A percentile compares a stretch with the other conserved stretches of the same genome.
phyloP scores from a whole-genome alignment of 1,139 yeast genomes.

The Blastobotrys apis region DNA sequence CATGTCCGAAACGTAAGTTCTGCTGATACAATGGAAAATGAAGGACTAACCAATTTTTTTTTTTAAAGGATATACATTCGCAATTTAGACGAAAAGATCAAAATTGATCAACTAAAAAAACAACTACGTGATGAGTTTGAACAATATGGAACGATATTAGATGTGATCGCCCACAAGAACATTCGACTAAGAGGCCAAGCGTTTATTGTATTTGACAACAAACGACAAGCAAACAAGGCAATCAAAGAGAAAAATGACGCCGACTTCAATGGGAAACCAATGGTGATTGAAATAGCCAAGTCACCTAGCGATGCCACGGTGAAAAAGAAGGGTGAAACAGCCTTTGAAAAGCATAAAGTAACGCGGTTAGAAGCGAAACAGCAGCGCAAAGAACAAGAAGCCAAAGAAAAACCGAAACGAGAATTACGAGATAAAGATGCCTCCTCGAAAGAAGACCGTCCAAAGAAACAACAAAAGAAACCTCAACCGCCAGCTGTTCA shows the following conservation, averaged over 20 bases:
- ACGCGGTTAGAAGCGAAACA: constrained; percentile 32
- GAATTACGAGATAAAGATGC: constrained; percentile 5
- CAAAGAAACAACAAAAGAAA: constrained; percentile 6
- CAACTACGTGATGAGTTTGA: constrained; percentile 44
- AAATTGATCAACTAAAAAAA: constrained; percentile 47
- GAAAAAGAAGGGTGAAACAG: constrained; percentile 27
- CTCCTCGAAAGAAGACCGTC: constrained; percentile 16
- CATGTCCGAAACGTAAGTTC: no score
- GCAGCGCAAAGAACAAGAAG: constrained; percentile 23
- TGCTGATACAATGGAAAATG: no score
- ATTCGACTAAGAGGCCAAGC: constrained; percentile 79
- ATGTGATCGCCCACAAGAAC: constrained; percentile 58
- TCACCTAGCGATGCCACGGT: constrained; percentile 47
- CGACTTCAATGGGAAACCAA: constrained; percentile 50
- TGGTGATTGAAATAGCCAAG: constrained; percentile 44
- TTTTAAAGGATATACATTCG: constrained; percentile 47
- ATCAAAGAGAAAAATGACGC: constrained; percentile 29
- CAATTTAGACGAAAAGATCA: constrained; percentile 68
- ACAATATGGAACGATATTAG: constrained; percentile 48
- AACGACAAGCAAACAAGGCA: constrained; percentile 49
- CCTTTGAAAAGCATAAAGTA: constrained; percentile 33
- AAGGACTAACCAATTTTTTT: not conserved
- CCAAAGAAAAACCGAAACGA: constrained; percentile 16
- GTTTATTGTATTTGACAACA: constrained; percentile 58
- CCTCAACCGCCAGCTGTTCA: constrained; percentile 16